phyloP scores from a whole-genome alignment of 805 yeast genomes.

The Saccharomycopsis fermentans region DNA sequence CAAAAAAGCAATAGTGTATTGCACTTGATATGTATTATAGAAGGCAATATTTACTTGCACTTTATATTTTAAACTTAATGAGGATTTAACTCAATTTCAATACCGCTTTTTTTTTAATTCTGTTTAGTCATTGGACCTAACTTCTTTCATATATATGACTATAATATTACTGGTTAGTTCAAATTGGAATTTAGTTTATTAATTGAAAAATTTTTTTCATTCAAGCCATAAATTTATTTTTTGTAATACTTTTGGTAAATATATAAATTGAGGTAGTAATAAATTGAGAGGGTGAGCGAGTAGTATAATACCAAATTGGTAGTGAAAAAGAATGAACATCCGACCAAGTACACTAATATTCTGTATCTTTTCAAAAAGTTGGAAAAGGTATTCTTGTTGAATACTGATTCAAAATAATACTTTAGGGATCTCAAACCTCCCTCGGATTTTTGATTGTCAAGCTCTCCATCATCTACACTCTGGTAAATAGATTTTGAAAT shows the following conservation, averaged over 20 bases:
- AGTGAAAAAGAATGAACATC: constrained; percentile 1
- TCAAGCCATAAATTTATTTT: background rate
- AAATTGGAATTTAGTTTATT: too few species aligned
- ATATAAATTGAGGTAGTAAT: constrained; percentile 2
- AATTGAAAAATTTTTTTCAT: background rate
- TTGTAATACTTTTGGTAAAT: background rate
- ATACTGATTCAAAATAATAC: background rate
- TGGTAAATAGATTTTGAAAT: background rate
- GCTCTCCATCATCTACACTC: background rate
- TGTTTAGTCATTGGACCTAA: background rate
- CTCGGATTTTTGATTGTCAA: background rate
- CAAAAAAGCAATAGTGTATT: background rate
- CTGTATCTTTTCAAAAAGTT: background rate
- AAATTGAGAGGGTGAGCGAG: background rate
- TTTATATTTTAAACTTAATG: background rate
- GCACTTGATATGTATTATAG: background rate
- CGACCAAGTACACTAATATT: constrained; percentile 5
- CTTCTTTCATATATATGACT: background rate
- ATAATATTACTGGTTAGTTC: background rate
- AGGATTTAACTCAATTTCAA: too few species aligned
- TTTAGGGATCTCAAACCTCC: background rate
- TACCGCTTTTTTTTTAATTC: background rate
- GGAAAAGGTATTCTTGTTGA: background rate
- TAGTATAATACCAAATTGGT: constrained; percentile 1
- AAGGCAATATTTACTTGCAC: background rate